Evolutionary conservation across 805 yeast genomes (phyloP).

Genomic region (Starmerella khaoyaiensis): DNA sequence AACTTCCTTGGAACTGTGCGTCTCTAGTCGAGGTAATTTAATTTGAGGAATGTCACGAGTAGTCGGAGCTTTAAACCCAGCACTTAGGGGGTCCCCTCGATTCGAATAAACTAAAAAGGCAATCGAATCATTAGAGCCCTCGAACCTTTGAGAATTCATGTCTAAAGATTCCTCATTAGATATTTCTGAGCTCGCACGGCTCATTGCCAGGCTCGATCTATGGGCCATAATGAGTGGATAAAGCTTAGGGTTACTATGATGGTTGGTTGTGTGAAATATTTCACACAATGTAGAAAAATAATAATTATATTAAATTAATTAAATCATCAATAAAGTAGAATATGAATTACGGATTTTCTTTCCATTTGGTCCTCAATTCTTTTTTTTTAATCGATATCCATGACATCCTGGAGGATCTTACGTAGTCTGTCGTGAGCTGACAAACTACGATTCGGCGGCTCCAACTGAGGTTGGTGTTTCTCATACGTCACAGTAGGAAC

Average conservation of each 20-base stretch:
- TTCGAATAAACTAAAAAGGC: constrained; percentile 53
- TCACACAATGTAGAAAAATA: too few species aligned
- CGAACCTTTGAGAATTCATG: not conserved
- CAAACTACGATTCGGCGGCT: too few species aligned
- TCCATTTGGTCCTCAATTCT: too few species aligned
- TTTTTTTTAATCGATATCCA: too few species aligned
- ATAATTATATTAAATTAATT: too few species aligned
- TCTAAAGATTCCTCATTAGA: constrained; percentile 4
- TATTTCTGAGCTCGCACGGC: constrained; percentile 15
- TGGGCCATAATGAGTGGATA: constrained; percentile 10
- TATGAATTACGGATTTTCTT: too few species aligned
- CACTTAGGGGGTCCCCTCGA: constrained; percentile 31
- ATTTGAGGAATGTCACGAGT: constrained; percentile 74
- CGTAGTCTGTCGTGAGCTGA: too few species aligned
- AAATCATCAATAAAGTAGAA: too few species aligned
- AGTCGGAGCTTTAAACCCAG: constrained; percentile 44
- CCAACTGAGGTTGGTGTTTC: too few species aligned
- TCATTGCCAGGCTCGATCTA: constrained; percentile 10
- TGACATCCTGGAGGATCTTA: too few species aligned
- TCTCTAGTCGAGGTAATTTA: constrained; percentile 42
- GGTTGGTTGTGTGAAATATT: too few species aligned
- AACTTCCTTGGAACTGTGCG: constrained; percentile 34
- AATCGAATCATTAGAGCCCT: constrained; percentile 37
- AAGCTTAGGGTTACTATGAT: not conserved
- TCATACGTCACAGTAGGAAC: too few species aligned